A percentile compares a stretch with the other conserved stretches of the same genome.
These are phyloP conservation scores for Pholiota microspora DNA, from an alignment of 768 basidiomycete genomes.

Conservation along the genomic window DNA sequence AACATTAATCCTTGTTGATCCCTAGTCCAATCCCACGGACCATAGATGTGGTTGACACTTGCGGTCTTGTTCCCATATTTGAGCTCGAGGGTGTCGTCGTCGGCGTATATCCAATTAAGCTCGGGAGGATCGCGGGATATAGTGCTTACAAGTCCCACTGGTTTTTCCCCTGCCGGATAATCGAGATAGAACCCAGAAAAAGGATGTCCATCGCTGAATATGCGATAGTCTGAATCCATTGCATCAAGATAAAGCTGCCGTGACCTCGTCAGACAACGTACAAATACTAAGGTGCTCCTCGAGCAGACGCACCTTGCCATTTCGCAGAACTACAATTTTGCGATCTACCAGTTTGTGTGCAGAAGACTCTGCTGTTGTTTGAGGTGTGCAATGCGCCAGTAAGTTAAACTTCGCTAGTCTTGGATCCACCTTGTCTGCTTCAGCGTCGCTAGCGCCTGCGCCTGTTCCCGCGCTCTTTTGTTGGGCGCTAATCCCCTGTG, in stretches of 20 bases:
- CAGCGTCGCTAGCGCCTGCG: slow-evolving; percentile 7
- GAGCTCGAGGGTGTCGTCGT: slow-evolving; percentile 21
- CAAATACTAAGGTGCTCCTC: background rate
- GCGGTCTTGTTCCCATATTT: slow-evolving; percentile 30
- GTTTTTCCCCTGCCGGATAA: slow-evolving; percentile 25
- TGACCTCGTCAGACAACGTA: background rate
- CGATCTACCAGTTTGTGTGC: slow-evolving; percentile 16
- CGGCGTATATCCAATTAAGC: slow-evolving; percentile 32
- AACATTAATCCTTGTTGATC: slow-evolving; percentile 21
- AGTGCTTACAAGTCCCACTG: slow-evolving; percentile 28
- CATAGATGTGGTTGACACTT: slow-evolving; percentile 24
- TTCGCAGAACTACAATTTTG: slow-evolving; percentile 25
- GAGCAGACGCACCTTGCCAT: slow-evolving; percentile 20
- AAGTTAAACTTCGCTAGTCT: slow-evolving; percentile 28
- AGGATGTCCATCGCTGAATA: slow-evolving; percentile 25
- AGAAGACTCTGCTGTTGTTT: slow-evolving; percentile 4
- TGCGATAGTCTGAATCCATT: slow-evolving; percentile 20
- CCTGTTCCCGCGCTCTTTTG: slow-evolving; percentile 14
- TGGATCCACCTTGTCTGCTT: slow-evolving; percentile 25
- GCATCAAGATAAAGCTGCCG: slow-evolving; percentile 28
- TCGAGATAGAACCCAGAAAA: slow-evolving; percentile 32
- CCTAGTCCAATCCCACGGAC: slow-evolving; percentile 30
- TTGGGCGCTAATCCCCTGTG: slow-evolving; percentile 24
- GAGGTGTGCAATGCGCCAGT: slow-evolving; percentile 12
- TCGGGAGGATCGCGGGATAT: slow-evolving; percentile 29